Percentiles rank a stretch among this genome's conserved stretches.
Conservation (phyloP, 2,329 filamentous ascomycete genomes). For the Xylaria sp. region DNA sequence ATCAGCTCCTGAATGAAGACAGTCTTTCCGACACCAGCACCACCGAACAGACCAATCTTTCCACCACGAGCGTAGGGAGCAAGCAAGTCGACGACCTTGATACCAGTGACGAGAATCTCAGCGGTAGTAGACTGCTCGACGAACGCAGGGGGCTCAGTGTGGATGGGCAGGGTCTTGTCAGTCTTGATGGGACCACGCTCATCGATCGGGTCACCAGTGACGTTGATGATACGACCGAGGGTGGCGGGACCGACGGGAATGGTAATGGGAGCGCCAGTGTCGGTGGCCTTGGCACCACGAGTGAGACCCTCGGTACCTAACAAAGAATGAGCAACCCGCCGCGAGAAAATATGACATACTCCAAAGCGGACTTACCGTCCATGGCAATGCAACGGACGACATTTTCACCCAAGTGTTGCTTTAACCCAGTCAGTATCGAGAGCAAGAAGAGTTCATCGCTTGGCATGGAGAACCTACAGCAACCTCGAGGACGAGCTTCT, state of each 20-base stretch:
- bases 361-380: slow-evolving; percentile 68
- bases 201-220: slow-evolving; percentile 99
- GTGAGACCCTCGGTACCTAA: slow-evolving; percentile 98
- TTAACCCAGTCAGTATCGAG: slow-evolving; percentile 36
- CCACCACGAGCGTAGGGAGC: slow-evolving; percentile 99
- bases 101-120: slow-evolving; percentile 97
- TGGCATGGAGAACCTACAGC: slow-evolving; percentile 56
- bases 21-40: slow-evolving; percentile 99
- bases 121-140: slow-evolving; percentile 92
- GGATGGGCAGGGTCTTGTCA: slow-evolving; percentile 81
- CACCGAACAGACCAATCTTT: slow-evolving; percentile 99
- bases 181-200: slow-evolving; percentile 98
- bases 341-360: slow-evolving; percentile 16
- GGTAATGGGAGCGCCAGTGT: slow-evolving; percentile 93
- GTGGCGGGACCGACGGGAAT: slow-evolving; percentile 91
- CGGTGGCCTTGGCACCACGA: slow-evolving; percentile 76
- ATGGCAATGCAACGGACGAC: slow-evolving; percentile 99
- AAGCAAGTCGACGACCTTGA: slow-evolving; percentile 99
- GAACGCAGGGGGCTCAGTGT: slow-evolving; percentile 90
- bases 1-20: slow-evolving; percentile 99
- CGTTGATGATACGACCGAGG: slow-evolving; percentile 99
- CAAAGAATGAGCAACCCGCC: slow-evolving; percentile 21
- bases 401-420: slow-evolving; percentile 99
- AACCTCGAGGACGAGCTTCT: slow-evolving; percentile 95
- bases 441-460: background rate